Evolutionary conservation across 139 green algal species (phyloP).

Genomic region (Chlamydomonas eustigma): DNA sequence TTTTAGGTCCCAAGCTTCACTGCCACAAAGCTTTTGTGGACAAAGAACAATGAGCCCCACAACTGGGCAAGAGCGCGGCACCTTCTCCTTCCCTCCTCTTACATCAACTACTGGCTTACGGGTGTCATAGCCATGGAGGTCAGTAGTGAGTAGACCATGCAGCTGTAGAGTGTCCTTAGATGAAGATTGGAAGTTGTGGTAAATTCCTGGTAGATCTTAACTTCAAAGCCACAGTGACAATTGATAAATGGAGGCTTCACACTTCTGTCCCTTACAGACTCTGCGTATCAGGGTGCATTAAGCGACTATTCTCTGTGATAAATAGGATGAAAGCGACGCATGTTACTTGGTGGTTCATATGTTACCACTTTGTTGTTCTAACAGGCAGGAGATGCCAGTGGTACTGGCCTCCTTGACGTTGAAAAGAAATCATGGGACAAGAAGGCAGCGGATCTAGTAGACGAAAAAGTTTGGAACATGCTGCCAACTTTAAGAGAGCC

Average conservation of each 20-base stretch:
- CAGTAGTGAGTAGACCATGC: too few relatives aligned
- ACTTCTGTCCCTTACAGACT: too few relatives aligned
- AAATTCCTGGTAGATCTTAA: neutral
- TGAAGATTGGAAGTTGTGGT: neutral
- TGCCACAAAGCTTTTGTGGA: constrained; percentile 82
- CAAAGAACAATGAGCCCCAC: constrained; percentile 76
- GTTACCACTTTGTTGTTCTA: too few relatives aligned
- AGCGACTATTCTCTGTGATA: too few relatives aligned
- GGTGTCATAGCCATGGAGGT: constrained; percentile 28
- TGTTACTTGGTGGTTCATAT: too few relatives aligned
- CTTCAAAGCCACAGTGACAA: neutral
- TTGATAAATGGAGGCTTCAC: too few relatives aligned
- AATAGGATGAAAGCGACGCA: too few relatives aligned
- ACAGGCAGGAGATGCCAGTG: neutral
- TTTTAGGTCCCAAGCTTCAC: constrained; percentile 72
- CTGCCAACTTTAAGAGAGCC: neutral
- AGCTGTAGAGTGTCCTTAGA: too few relatives aligned
- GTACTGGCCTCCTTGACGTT: neutral
- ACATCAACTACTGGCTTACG: constrained; percentile 73
- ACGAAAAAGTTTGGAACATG: neutral
- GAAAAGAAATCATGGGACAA: neutral
- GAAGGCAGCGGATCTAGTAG: neutral
- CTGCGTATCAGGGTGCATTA: too few relatives aligned
- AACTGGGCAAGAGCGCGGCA: constrained; percentile 41
- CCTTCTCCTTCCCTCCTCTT: constrained; percentile 83